phyloP scores from a whole-genome alignment of 805 yeast species.

The Ogataea saltuana region DNA sequence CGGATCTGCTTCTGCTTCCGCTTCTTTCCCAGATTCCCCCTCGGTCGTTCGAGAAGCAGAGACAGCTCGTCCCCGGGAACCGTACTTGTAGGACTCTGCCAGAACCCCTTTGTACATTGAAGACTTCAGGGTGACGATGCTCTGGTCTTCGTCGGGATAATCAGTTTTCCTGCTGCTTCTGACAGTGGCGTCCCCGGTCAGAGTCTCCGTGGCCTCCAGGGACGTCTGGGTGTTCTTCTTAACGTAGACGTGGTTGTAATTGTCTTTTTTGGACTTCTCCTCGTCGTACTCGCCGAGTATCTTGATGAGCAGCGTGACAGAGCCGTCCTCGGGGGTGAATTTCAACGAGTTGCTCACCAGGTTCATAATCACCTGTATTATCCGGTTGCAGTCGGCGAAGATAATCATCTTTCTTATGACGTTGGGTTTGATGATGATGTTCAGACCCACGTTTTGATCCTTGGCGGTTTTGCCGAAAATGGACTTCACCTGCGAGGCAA shows the following conservation, averaged over 20 bases:
- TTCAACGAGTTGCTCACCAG: slow-evolving; percentile 87
- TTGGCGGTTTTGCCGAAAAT: slow-evolving; percentile 79
- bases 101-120: slow-evolving; percentile 42
- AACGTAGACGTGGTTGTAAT: slow-evolving; percentile 49
- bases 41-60: background rate
- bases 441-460: slow-evolving; percentile 72
- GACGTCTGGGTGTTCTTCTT: slow-evolving; percentile 20
- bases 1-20: slow-evolving; percentile 20
- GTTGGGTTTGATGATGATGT: slow-evolving; percentile 64
- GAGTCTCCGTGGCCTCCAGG: slow-evolving; percentile 1
- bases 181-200: background rate
- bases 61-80: slow-evolving; percentile 6
- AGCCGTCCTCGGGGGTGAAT: slow-evolving; percentile 89
- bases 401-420: slow-evolving; percentile 61
- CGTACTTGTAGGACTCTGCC: slow-evolving; percentile 40
- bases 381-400: slow-evolving; percentile 86
- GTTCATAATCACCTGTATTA: slow-evolving; percentile 90
- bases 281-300: slow-evolving; percentile 74
- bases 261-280: slow-evolving; percentile 41
- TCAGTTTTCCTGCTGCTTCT: background rate
- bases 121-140: slow-evolving; percentile 32
- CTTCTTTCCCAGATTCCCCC: background rate
- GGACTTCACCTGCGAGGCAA: slow-evolving; percentile 80
- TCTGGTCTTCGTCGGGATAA: slow-evolving; percentile 16
- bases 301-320: slow-evolving; percentile 62